Base-by-base conservation (phyloP, 2,329 filamentous ascomycete genomes). In the Colletotrichum neosansevieriae region DNA sequence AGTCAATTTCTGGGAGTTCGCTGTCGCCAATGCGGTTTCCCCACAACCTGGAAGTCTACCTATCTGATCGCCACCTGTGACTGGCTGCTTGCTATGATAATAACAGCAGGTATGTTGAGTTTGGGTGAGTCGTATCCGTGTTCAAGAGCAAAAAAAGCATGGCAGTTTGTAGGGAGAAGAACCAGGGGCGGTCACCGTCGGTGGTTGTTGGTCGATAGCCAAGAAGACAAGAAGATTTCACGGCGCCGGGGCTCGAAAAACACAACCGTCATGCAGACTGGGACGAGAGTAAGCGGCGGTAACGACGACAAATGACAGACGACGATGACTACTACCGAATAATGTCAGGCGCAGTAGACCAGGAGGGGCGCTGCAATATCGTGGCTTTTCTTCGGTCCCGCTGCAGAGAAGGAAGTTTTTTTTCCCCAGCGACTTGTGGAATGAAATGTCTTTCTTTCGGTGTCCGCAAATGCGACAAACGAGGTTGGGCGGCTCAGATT, bases 161-260 rank as follows among this genome's bases (percentile, higher is more conserved):
- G 19, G 62, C 61, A 65, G 42, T 54, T 54, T 45, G 61, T 40
- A 68, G 42, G 50, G 40, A 36, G 62, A 44, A n/a, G 36, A 38
- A 54, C 42, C 40, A 12, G 40, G 54, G 38, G 61, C 49, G 65
- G 47, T 45, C 61, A 65, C 19, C 29, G 51, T 49, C 32, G 64
- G 44, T 53, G 9, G 49, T 51, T 17, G 61, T 58, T 34, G 66
- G 36, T 65, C 32, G 49, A n/a, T n/a, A 65, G 61, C 54, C 56
- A 54, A 56, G 47, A 49, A 32, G 61, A 21, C 21, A 58, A 56
- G 56, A 58, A 50, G 56, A 69, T 66, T 69, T 69, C 56, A 66
- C 61, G 17, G 61, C 66, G 62, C 61, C 24, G 54, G 36, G 32
- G 49, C 61, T 49, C 49, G 57, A 15, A 21, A 56, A 69, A 56